A percentile compares a stretch with the other conserved stretches of the same genome.
phyloP scores from a whole-genome alignment of 805 yeast genomes.

The Starmerella floricola region DNA sequence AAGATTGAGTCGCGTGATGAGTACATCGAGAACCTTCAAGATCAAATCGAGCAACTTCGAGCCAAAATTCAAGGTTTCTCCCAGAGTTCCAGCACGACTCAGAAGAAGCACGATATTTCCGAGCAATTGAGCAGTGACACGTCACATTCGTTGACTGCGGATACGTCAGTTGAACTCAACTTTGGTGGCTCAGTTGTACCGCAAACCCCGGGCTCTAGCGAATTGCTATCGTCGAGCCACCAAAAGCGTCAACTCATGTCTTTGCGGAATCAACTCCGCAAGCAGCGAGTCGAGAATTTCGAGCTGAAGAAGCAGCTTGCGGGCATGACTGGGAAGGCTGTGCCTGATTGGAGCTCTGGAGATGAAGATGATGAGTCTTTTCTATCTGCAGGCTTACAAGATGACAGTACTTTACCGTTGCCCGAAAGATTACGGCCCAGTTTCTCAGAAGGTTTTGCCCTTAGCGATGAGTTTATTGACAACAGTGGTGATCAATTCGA shows the following conservation, averaged over 20 bases:
- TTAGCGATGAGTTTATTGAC: conserved; percentile 8
- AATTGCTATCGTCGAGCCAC: conserved; percentile 4
- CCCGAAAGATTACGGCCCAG: neutral
- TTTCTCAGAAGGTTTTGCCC: conserved; percentile 1
- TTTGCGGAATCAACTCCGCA: conserved; percentile 1
- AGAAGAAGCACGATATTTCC: neutral
- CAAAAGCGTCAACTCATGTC: neutral
- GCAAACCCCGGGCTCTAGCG: conserved; percentile 5
- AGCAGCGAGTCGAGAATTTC: conserved; percentile 10
- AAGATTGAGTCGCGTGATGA: conserved; percentile 9
- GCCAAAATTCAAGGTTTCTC: neutral
- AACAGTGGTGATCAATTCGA: too few species aligned
- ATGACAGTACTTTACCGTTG: neutral
- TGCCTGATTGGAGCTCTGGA: neutral
- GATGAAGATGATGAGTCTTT: neutral
- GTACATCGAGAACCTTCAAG: conserved; percentile 9
- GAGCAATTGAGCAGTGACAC: neutral
- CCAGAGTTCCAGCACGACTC: neutral
- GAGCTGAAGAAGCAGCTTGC: conserved; percentile 7
- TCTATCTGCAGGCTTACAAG: neutral
- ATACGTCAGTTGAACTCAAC: conserved; percentile 3
- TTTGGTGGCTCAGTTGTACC: neutral
- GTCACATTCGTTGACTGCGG: neutral
- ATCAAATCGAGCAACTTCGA: conserved; percentile 5
- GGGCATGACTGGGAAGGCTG: neutral